Conservation (phyloP, 2,329 filamentous ascomycete species). For the Monosporascus ibericus region DNA sequence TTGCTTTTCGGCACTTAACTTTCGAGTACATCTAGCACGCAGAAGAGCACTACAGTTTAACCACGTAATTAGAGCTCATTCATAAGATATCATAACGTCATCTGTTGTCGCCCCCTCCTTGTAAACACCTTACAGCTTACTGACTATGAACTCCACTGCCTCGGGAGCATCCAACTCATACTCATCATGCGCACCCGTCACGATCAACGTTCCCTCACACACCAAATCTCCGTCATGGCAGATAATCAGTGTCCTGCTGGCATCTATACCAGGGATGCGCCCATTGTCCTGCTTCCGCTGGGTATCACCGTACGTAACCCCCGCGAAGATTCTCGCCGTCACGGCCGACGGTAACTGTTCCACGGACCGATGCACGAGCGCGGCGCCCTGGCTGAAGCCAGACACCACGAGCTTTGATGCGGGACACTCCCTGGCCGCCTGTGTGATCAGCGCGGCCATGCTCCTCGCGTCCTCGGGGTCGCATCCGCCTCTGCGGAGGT, state of each 20-base stretch:
- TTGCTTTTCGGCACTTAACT: too few relatives aligned
- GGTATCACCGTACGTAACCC: slow-evolving; percentile 38
- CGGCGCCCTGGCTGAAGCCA: slow-evolving; percentile 37
- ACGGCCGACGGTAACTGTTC: slow-evolving; percentile 22
- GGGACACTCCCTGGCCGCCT: slow-evolving; percentile 32
- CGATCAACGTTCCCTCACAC: slow-evolving; percentile 37
- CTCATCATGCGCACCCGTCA: slow-evolving; percentile 14
- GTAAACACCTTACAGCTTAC: slow-evolving; percentile 5
- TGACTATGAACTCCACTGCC: slow-evolving; percentile 11
- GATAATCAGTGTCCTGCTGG: slow-evolving; percentile 31
- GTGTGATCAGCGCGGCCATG: slow-evolving; percentile 25
- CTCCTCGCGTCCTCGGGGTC: slow-evolving; percentile 24
- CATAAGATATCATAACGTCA: too few relatives aligned
- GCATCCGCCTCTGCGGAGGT: slow-evolving; percentile 23
- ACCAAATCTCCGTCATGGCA: slow-evolving; percentile 46
- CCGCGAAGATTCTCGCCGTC: slow-evolving; percentile 28
- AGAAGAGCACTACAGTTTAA: too few relatives aligned
- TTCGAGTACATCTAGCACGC: too few relatives aligned
- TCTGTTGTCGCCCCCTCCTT: too few relatives aligned
- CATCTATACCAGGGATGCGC: slow-evolving; percentile 25
- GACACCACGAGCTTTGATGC: slow-evolving; percentile 33
- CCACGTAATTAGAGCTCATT: too few relatives aligned
- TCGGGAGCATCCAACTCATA: slow-evolving; percentile 12
- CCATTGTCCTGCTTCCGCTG: slow-evolving; percentile 28
- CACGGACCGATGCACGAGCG: slow-evolving; percentile 35